Evolutionary conservation across 2,329 filamentous ascomycete species (phyloP), one percentile per base, ranked within the genome.

Genomic region (Aspergillus sp.): DNA sequence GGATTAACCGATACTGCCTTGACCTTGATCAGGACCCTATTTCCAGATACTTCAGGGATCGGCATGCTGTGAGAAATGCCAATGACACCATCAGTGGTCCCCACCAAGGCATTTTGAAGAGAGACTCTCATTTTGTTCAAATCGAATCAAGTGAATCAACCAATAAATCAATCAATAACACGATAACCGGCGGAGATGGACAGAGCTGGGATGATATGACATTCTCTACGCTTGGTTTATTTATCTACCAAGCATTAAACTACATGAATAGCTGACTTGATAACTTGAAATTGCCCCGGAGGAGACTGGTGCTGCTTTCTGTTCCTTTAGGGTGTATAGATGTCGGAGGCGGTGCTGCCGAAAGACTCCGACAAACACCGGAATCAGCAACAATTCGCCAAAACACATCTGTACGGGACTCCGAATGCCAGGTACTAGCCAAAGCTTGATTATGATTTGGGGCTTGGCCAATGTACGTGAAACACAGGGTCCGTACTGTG

Each of bases 1-100:
- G 60, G 57, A 23, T 60, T 61, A 15, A 61, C 23, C 10, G 58
- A 53, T 30, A 58, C 52, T 2, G 58, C 59, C 10, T 41, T 47
- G n/a, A 43, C 53, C 25, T 48, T 48, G 25, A 58, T 49, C 9
- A 53, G 43, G 41, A 58, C 25, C 27, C 43, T 30, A 23, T 53
- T 47, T n/a, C 41, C 41, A 3, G 15, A 10, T 9, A 50, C 9
- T 12, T 12, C 20, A 5, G 49, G 49, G n/a, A 46, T 13, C 15
- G 43, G 12, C 9, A 30, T 25, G 10, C n/a, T 9, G 9, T 44
- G 42, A 13, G 25, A 30, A 17, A 44, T 13, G 7, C 9, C 42
- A 15, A 44, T 4, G 12, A 6, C 17, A 12, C 42, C 42, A 17
- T 44, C 25, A 19, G 10, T 10, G 4, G 10, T 30, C 5, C 42